Evolutionary conservation across 441 rosid genomes (phyloP), one percentile per base, ranked within the genome.

Genomic region (Gossypium davidsonii): DNA sequence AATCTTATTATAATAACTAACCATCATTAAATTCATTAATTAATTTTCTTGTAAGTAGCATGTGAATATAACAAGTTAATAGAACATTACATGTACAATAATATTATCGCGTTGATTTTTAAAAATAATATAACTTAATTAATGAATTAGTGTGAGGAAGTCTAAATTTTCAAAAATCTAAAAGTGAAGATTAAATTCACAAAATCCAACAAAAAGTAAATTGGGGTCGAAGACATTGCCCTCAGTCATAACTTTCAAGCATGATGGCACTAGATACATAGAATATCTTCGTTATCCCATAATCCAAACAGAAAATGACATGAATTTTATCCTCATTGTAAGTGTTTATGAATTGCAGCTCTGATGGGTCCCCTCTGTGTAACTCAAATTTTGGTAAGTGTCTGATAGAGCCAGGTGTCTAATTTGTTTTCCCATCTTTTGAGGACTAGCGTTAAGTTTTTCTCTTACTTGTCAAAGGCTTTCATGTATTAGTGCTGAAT

Each of bases 221-320:
- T 9, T 42, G 3, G 48, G 48, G 4, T 42, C 48, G 48, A 42
- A 42, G 48, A 42, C 3, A 2, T 42, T 42, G 48, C 12, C 14
- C 48, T 42, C 14, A 10, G 48, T 42, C 48, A 58, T 6, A 42
- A 58, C 66, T 71, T 25, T 39, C 65, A 60, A 34, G 73, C 58
- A 56, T 9, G 75, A 63, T 65, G 67, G 74, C 14, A 65, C 61
- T 20, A 68, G 14, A 39, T 2, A 69, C 10, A 2, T 4, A 67
- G 72, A 77, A 67, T 48, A 48, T 74, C 55, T 76, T 34, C 37
- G 57, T 25, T 58, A 65, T 57, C 61, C 75, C 72, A 37, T 71
- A 51, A 10, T 63, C 56, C 73, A 58, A 65, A 39, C 15, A 70
- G 57, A 74, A 74, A 57, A 64, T 74, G 81, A 49, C 81, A 57